phyloP scores from a whole-genome alignment of 495 filamentous ascomycete genomes.

The Gamarada debralockiae region DNA sequence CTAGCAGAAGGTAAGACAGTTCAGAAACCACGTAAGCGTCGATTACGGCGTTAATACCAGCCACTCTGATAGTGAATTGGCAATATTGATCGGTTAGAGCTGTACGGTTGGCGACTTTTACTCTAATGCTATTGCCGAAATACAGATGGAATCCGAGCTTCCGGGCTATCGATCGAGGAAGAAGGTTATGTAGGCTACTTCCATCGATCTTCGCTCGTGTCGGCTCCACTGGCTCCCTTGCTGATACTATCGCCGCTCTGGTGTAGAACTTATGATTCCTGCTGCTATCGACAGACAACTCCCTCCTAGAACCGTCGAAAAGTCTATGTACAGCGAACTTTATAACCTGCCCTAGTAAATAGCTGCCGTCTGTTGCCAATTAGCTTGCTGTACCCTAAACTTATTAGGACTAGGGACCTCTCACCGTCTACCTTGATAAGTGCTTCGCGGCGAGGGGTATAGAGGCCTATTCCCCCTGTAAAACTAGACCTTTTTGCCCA shows the following conservation, averaged over 20 bases:
- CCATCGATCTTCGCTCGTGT: constrained; percentile 4
- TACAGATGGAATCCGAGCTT: constrained; percentile 14
- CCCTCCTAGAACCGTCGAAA: background rate
- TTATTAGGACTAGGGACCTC: background rate
- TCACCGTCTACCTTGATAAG: constrained; percentile 9
- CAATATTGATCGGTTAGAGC: constrained; percentile 15
- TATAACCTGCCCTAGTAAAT: constrained; percentile 16
- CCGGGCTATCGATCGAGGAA: constrained; percentile 13
- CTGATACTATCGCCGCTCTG: background rate
- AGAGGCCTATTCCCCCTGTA: too few relatives aligned
- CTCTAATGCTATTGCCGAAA: constrained; percentile 12
- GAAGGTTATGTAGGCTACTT: constrained; percentile 11
- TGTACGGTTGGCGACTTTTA: constrained; percentile 11
- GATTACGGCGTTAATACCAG: constrained; percentile 13
- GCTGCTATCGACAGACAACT: background rate
- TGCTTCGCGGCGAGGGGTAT: too few relatives aligned
- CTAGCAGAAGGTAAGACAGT: constrained; percentile 18
- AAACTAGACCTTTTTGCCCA: too few relatives aligned
- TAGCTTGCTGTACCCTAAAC: constrained; percentile 10
- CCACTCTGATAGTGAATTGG: constrained; percentile 14
- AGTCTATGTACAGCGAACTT: constrained; percentile 21
- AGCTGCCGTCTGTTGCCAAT: constrained; percentile 12
- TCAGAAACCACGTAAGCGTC: constrained; percentile 15
- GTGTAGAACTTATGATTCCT: background rate
- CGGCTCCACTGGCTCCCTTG: background rate